Evolutionary conservation across 495 filamentous ascomycete genomes (phyloP).

Genomic region (Cercophora sp.): DNA sequence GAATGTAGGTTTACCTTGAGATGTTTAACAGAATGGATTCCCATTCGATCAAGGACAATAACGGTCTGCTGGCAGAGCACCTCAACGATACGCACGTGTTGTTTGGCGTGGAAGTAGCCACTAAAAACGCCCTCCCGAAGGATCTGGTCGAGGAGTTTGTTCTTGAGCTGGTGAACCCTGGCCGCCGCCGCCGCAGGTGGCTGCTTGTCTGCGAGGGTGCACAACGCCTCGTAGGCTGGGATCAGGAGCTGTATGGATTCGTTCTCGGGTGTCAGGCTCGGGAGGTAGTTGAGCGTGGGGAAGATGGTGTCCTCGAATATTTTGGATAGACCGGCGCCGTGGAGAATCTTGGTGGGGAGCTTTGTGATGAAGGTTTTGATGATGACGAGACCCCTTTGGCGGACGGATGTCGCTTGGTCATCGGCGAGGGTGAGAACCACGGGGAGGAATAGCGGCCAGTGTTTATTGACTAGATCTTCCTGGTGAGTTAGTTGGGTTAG

Average conservation of each 20-base stretch:
- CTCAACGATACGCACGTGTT: slow-evolving; percentile 46
- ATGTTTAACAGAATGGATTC: slow-evolving; percentile 68
- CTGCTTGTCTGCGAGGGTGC: slow-evolving; percentile 51
- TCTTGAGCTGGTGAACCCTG: slow-evolving; percentile 19
- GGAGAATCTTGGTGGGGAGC: slow-evolving; percentile 54
- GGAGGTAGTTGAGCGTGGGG: slow-evolving; percentile 69
- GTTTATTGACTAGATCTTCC: slow-evolving; percentile 20
- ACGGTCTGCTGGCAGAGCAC: slow-evolving; percentile 57
- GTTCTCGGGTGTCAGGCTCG: slow-evolving; percentile 69
- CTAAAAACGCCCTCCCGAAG: slow-evolving; percentile 54
- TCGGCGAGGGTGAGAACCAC: slow-evolving; percentile 78
- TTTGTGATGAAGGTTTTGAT: slow-evolving; percentile 59
- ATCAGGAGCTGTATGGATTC: slow-evolving; percentile 63
- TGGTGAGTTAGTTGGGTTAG: not conserved
- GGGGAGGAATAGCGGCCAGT: slow-evolving; percentile 82
- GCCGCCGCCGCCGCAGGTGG: slow-evolving; percentile 1
- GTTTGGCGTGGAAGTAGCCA: slow-evolving; percentile 50
- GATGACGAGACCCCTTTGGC: slow-evolving; percentile 57
- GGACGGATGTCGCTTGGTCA: slow-evolving; percentile 54
- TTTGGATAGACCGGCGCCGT: slow-evolving; percentile 66
- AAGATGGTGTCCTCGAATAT: slow-evolving; percentile 78
- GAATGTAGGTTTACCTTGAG: slow-evolving; percentile 48
- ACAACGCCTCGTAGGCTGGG: slow-evolving; percentile 64
- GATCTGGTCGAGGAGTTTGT: slow-evolving; percentile 45
- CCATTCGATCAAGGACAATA: slow-evolving; percentile 55